These are phyloP conservation scores for Pichia deserticola DNA, from an alignment of 805 yeast genomes.

Conservation along the genomic window DNA sequence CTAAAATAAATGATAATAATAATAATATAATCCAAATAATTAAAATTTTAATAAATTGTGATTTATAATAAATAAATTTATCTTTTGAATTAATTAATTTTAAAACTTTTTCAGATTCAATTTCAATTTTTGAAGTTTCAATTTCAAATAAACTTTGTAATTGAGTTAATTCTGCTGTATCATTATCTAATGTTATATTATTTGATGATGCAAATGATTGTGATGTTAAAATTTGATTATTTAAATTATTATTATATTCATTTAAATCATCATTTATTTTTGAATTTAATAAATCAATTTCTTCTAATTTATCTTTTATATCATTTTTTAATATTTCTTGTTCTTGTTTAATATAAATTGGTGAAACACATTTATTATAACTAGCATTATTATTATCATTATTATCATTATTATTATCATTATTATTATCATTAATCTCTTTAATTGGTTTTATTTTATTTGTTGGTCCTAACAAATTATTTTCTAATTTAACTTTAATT, in stretches of 20 bases:
- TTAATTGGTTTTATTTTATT: not conserved
- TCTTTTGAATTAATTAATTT: slow-evolving; percentile 6
- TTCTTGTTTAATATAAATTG: not conserved
- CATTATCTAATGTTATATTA: slow-evolving; percentile 2
- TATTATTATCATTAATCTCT: too few relatives aligned
- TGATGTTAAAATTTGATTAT: not conserved
- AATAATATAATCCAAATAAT: slow-evolving; percentile 1
- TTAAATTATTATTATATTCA: not conserved
- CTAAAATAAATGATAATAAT: slow-evolving; percentile 4
- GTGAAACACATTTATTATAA: not conserved
- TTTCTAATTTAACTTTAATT: not conserved
- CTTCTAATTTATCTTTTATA: slow-evolving; percentile 2
- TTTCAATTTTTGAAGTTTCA: slow-evolving; percentile 17
- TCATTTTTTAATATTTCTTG: not conserved
- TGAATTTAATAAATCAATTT: not conserved
- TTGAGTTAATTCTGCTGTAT: slow-evolving; percentile 10
- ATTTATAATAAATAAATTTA: slow-evolving; percentile 1
- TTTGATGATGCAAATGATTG: not conserved
- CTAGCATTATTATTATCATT: too few relatives aligned
- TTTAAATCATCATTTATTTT: slow-evolving; percentile 3
- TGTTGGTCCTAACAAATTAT: not conserved
- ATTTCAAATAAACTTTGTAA: slow-evolving; percentile 18
- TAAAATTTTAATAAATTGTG: slow-evolving; percentile 1
- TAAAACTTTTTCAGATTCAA: slow-evolving; percentile 19
- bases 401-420: too few relatives aligned